Conservation (phyloP, 2,329 filamentous ascomycete genomes). For the Lachnellula willkommii region DNA sequence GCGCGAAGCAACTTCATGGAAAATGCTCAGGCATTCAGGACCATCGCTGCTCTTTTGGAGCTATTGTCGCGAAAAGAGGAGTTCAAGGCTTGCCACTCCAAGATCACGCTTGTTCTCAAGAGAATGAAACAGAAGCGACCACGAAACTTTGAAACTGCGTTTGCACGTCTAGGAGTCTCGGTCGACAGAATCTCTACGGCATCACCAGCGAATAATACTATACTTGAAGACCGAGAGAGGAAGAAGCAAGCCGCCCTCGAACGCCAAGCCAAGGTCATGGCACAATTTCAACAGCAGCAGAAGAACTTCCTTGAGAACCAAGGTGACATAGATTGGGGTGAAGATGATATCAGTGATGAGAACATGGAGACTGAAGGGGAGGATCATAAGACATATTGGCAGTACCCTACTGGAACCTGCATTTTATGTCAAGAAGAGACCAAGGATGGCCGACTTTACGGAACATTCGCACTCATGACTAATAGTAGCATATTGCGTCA, state of each 20-base stretch:
- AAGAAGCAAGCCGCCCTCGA: slow-evolving; percentile 90
- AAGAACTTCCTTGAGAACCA: slow-evolving; percentile 91
- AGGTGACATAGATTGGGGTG: slow-evolving; percentile 81
- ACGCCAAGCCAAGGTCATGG: slow-evolving; percentile 91
- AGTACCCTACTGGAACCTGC: slow-evolving; percentile 87
- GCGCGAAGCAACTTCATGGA: slow-evolving; percentile 58
- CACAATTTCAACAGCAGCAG: slow-evolving; percentile 95
- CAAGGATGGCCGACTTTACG: slow-evolving; percentile 81
- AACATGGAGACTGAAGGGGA: slow-evolving; percentile 54
- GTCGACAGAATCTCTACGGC: slow-evolving; percentile 76
- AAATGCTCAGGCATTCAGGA: slow-evolving; percentile 51
- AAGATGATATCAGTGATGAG: slow-evolving; percentile 70
- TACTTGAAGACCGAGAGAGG: slow-evolving; percentile 61
- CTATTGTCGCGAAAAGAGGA: slow-evolving; percentile 62
- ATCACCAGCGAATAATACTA: slow-evolving; percentile 64
- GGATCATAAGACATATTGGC: slow-evolving; percentile 71
- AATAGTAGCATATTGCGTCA: slow-evolving; percentile 83
- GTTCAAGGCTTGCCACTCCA: slow-evolving; percentile 77
- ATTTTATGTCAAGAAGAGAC: slow-evolving; percentile 96
- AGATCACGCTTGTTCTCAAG: slow-evolving; percentile 77
- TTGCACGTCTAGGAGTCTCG: slow-evolving; percentile 57
- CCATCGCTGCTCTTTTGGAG: slow-evolving; percentile 59
- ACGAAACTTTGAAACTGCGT: slow-evolving; percentile 63
- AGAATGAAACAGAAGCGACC: slow-evolving; percentile 81
- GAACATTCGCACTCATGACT: slow-evolving; percentile 84